Evolutionary conservation across 352 stramenopile species (phyloP), one percentile per base, ranked within the genome.

Genomic region (Globisporangium rhizosaccharum): DNA sequence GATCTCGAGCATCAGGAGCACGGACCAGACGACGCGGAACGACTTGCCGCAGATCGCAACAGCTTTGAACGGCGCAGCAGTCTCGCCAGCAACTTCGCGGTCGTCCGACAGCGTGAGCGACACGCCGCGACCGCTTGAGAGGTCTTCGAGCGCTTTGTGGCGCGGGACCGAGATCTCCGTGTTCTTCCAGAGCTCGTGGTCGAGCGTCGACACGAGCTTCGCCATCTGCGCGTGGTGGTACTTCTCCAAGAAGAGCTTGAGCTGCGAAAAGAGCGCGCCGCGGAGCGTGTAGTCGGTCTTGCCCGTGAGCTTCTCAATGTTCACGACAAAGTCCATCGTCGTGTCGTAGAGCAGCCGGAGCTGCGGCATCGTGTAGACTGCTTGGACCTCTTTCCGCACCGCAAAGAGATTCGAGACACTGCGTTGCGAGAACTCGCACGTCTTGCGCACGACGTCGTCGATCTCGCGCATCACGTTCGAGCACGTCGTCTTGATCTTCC

Each of bases 21-120:
- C 96, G 7, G 88, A 97, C 94, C 94, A 98, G 28, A 98, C 96
- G 47, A 98, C 88, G 45, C 96, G 95, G 63, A 97, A 98, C 26
- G 84, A 85, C 59, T 92, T 88, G 18, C 92, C 94, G 59, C 96
- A 96, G 25, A 98, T 92, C 15, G 88, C 79, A 23, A 94, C 90
- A 42, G 85, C 82, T 50, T 92, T 92, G 61, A 87, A 79, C 15
- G 82, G 80, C 30, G 82, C 70, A 14, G 79, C 71, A 5, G 70
- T 89, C 62, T 92, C 81, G 6, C 72, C 74, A 28, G 62, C 68
- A 39, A 91, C 79, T 39, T 80, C 76, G 18, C 81, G 75, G 51
- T 96, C 85, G 51, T 86, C 71, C 10, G 71, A 87, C 33, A 90
- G 68, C 17, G 80, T 80, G 46, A 93, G 70, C 8, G 85, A 73